Evolutionary conservation across 192 early-diverging fungal species (phyloP).

Genomic region (Fimicolochytrium jonesii): DNA sequence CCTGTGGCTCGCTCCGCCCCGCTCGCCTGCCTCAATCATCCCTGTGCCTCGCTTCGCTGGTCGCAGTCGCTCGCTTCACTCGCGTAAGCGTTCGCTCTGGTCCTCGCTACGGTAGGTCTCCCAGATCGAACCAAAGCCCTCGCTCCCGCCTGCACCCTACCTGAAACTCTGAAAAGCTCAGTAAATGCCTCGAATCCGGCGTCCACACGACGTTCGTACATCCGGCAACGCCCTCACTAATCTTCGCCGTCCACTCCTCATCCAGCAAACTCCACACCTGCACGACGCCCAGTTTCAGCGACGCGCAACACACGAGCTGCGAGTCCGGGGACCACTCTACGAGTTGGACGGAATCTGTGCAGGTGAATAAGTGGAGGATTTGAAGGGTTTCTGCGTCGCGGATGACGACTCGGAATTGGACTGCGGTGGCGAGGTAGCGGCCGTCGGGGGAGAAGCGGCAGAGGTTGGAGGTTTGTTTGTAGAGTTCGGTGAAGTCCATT

Average conservation of each 20-base stretch:
- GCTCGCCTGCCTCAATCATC: too few relatives aligned
- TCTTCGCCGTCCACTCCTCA: constrained; percentile 49
- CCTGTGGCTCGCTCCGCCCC: too few relatives aligned
- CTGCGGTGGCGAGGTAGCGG: constrained; percentile 65
- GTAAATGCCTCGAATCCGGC: constrained; percentile 45
- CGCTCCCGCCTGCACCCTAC: constrained; percentile 28
- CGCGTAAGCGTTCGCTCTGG: too few relatives aligned
- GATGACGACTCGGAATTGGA: constrained; percentile 63
- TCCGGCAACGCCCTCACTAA: constrained; percentile 50
- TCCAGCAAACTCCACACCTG: constrained; percentile 59
- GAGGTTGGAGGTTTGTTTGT: constrained; percentile 57
- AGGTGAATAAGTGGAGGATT: constrained; percentile 57
- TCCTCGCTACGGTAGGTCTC: too few relatives aligned
- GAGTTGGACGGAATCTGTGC: constrained; percentile 41
- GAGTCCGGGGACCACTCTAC: constrained; percentile 69
- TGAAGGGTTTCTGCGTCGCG: constrained; percentile 61
- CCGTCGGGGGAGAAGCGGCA: constrained; percentile 59
- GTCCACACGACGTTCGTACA: constrained; percentile 46
- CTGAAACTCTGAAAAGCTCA: constrained; percentile 52
- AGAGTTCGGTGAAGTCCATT: constrained; percentile 69
- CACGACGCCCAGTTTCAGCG: constrained; percentile 38
- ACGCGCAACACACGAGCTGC: constrained; percentile 50
- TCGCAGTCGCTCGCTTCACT: too few relatives aligned
- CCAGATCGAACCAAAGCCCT: too few relatives aligned
- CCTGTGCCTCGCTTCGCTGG: too few relatives aligned